Evolutionary conservation across 441 rosid species (phyloP).

Genomic region (Corymbia citriodora): DNA sequence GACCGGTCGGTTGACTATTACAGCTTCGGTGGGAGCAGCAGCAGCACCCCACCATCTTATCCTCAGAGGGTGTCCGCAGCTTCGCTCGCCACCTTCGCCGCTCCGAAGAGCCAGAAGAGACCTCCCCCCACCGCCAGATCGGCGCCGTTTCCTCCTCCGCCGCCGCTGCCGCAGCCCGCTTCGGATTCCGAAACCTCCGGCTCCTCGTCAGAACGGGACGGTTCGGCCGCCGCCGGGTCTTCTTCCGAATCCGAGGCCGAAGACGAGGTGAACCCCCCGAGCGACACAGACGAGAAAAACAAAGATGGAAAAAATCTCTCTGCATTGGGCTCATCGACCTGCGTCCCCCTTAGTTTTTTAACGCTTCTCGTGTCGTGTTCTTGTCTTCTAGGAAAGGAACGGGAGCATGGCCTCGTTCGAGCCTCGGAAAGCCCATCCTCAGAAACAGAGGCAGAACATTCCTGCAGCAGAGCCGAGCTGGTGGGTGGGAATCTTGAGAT

Average conservation of each 20-base stretch:
- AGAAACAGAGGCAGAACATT: conserved; percentile 25
- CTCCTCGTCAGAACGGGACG: conserved; percentile 14
- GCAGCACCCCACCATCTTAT: conserved; percentile 21
- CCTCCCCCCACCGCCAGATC: neutral
- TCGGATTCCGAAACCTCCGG: conserved; percentile 32
- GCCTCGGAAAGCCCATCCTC: conserved; percentile 17
- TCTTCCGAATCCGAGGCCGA: conserved; percentile 38
- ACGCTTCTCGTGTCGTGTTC: neutral
- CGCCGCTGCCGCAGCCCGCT: neutral
- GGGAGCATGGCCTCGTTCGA: conserved; percentile 27
- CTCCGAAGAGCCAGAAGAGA: neutral
- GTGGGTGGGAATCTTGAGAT: conserved; percentile 22
- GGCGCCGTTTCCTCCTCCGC: neutral
- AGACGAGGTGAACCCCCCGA: conserved; percentile 24
- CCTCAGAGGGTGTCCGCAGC: conserved; percentile 43
- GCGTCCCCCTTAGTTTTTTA: conserved; percentile 23
- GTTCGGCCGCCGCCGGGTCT: conserved; percentile 3
- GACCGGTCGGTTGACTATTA: conserved; percentile 32
- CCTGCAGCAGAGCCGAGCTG: conserved; percentile 33
- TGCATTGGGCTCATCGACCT: conserved; percentile 24
- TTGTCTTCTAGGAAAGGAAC: conserved; percentile 42
- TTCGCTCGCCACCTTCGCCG: neutral
- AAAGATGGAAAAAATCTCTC: neutral
- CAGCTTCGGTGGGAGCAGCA: conserved; percentile 3
- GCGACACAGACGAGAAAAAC: conserved; percentile 19